A percentile compares a stretch with the other conserved stretches of the same genome.
These are phyloP conservation scores for Ogataea hybrid DNA, from an alignment of 1,139 yeast genomes.

Conservation along the genomic window DNA sequence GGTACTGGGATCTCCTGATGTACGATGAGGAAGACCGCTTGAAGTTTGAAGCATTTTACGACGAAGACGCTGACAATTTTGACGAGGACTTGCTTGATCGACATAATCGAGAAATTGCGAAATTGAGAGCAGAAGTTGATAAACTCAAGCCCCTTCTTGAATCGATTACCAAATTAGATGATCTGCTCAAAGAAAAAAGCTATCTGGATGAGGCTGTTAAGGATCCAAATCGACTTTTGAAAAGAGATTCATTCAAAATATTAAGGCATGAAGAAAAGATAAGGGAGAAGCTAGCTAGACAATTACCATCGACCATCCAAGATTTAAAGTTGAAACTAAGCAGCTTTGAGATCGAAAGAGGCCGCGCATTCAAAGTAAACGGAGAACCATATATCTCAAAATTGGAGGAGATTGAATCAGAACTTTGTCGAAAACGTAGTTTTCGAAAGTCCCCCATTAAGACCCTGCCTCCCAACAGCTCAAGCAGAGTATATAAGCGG, in stretches of 20 bases:
- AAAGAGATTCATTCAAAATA: conserved; percentile 77
- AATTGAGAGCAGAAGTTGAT: conserved; percentile 49
- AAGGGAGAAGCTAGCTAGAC: conserved; percentile 62
- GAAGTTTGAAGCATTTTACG: conserved; percentile 37
- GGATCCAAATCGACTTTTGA: conserved; percentile 75
- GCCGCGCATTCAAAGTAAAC: conserved; percentile 41
- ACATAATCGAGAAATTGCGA: conserved; percentile 62
- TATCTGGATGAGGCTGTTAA: conserved; percentile 67
- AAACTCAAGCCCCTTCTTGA: conserved; percentile 54
- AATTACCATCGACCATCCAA: conserved; percentile 61
- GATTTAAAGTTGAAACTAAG: conserved; percentile 48
- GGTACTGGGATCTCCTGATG: conserved; percentile 61
- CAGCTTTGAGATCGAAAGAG: conserved; percentile 44
- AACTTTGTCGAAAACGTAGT: conserved; percentile 10
- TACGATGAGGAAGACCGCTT: conserved; percentile 47
- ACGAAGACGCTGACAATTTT: conserved; percentile 39
- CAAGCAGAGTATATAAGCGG: background rate
- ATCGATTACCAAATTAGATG: conserved; percentile 52
- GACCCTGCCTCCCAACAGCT: background rate
- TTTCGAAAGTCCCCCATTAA: conserved; percentile 14
- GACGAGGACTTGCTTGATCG: conserved; percentile 53
- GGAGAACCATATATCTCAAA: conserved; percentile 43
- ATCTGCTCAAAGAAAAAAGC: conserved; percentile 57
- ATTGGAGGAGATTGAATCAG: conserved; percentile 19
- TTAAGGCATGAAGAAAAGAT: conserved; percentile 76